phyloP scores from a whole-genome alignment of 1,139 yeast species.

The Lodderomyces pseudojiufengensis region DNA sequence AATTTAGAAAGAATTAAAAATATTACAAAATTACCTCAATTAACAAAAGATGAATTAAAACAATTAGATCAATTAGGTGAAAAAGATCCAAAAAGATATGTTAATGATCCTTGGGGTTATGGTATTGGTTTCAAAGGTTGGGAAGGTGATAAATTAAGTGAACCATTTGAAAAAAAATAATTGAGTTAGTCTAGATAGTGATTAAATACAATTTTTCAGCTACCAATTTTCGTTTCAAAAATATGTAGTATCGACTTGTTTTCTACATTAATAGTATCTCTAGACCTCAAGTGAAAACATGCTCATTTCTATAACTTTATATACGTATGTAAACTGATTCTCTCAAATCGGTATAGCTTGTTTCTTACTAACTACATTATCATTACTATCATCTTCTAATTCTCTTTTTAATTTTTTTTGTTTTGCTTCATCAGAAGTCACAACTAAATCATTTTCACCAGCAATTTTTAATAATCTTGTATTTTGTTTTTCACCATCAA shows the following conservation, averaged over 20 bases:
- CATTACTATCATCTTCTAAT: constrained; percentile 4
- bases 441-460: constrained; percentile 19
- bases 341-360: background rate
- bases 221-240: too few relatives aligned
- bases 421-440: constrained; percentile 5
- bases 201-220: too few relatives aligned
- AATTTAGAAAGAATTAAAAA: constrained; percentile 35
- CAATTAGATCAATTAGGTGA: constrained; percentile 42
- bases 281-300: too few relatives aligned
- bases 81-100: constrained; percentile 37
- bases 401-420: constrained; percentile 5
- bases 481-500: constrained; percentile 60
- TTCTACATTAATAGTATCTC: too few relatives aligned
- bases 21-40: constrained; percentile 31
- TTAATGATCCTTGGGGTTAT: constrained; percentile 35
- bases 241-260: too few relatives aligned
- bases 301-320: too few relatives aligned
- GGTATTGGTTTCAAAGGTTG: constrained; percentile 38
- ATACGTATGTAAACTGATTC: background rate
- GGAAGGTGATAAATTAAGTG: constrained; percentile 28
- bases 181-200: too few relatives aligned
- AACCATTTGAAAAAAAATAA: constrained; percentile 15
- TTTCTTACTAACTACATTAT: constrained; percentile 2
- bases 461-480: constrained; percentile 41
- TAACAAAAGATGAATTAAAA: constrained; percentile 41